Evolutionary conservation across 345 rosid species (phyloP), one percentile per base, ranked within the genome.

Genomic region (Combretum micranthum): DNA sequence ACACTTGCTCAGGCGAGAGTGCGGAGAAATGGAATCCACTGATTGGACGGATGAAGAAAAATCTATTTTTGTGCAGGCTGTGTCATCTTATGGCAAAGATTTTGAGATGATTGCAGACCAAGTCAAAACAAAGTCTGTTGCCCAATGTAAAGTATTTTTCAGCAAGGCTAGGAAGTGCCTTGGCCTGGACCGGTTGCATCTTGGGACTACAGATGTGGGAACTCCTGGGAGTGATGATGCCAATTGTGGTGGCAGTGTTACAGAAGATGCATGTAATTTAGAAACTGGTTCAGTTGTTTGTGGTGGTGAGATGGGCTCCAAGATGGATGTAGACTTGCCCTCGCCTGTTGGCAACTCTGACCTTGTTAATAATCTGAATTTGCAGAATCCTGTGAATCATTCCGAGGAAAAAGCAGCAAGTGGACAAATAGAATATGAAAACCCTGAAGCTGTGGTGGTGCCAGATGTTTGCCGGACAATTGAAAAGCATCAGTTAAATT

Each of bases 31-130:
- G 76, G 96, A 80, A 64, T 77, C 90, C 57, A 46, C 80, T 68
- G 90, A 83, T 67, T 93, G 97, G 99, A 89, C 96, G 5, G 97
- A 93, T 61, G 83, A 79, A 72, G 99, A 93, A 64, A 87, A 86
- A 66, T 77, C 82, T 54, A 61, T 75, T 52, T 85, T 93, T 73
- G 61, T 93, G 48, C 83, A 72, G 66, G 96, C 96, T 16, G 79
- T 89, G 19, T 82, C 87, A 3, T 56, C 74, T 20, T 85, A 79
- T 68, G 99, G 99, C 7, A 93, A 86, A 70, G 88, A 93, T 80
- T 93, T 93, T 79, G 72, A 75, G 16, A 73, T 71, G 78, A 77
- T 93, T 57, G 82, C 96, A 20, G 76, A 63, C 13, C 72, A 66
- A 25, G 80, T 93, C n/a, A 45, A 78, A 59, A 85, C 99, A 47